Evolutionary conservation across 257 asterid species (phyloP), one percentile per base, ranked within the genome.

Genomic region (Capsicum baccatum): DNA sequence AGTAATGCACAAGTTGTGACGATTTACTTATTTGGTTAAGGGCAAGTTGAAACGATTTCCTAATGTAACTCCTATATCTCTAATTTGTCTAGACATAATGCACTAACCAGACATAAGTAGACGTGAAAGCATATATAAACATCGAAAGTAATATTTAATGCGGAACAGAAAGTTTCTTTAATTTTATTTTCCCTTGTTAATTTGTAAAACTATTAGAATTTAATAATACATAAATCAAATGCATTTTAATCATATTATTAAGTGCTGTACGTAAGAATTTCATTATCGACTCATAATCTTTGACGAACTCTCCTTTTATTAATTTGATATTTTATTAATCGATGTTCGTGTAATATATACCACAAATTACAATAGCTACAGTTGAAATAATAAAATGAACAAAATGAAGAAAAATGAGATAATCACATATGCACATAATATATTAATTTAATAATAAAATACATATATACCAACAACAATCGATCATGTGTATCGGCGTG

Each of bases 11-110:
- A 58, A 54, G 35, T 50, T 6, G 60, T 74, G 60, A 74, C 37
- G n/a, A 74, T 50, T 74, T 48, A 48, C 44, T 74, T 50, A 9
- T 74, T 74, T 50, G 57, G 59, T 50, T 48, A 48, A 8, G 8
- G 63, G 82, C 64, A 78, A 54, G 82, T 33, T 78, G 47, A 54
- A 47, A 78, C 14, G 64, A 54, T 54, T 78, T 78, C 48, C 64
- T 54, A 54, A 33, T 78, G 82, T 78, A 64, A 78, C 59, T 7
- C 64, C 50, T 8, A 76, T 26, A 14, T 74, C 21, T 52, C 21
- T 47, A 76, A 21, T 26, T 54, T 54, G 64, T 78, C 50, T 78
- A 78, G 64, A 54, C 50, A 78, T 78, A 54, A 15, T 15, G 64
- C 82, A 54, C 82, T 78, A 78, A 54, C 17, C 63, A 76, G 63